These are phyloP conservation scores for Aspergillus ibericus DNA, from an alignment of 2,329 filamentous ascomycete species.

Conservation along the genomic window DNA sequence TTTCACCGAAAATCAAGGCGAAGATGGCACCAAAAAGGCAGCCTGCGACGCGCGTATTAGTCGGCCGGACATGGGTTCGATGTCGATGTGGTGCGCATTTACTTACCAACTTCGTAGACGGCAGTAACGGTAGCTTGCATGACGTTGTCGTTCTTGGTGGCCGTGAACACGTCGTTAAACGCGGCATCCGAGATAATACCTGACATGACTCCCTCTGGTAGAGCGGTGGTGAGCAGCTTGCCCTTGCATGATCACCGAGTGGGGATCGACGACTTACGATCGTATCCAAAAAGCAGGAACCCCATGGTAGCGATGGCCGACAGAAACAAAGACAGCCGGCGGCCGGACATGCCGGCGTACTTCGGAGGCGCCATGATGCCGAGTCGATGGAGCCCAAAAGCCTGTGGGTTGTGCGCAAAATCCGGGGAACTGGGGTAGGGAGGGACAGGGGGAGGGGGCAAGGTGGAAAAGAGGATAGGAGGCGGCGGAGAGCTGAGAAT, in stretches of 20 bases:
- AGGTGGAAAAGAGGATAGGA: neutral
- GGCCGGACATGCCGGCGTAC: constrained; percentile 61
- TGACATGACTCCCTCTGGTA: constrained; percentile 41
- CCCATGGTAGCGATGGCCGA: constrained; percentile 65
- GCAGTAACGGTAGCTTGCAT: constrained; percentile 37
- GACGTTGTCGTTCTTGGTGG: constrained; percentile 38
- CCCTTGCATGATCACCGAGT: neutral
- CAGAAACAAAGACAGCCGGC: constrained; percentile 56
- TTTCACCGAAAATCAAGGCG: constrained; percentile 17
- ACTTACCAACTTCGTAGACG: constrained; percentile 32
- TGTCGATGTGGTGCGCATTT: neutral
- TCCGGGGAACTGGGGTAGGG: neutral
- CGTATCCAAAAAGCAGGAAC: constrained; percentile 61
- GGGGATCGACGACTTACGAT: constrained; percentile 41
- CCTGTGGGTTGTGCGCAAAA: neutral
- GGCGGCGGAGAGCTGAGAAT: neutral
- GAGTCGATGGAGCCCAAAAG: neutral
- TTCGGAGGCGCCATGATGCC: constrained; percentile 50
- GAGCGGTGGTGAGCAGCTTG: neutral
- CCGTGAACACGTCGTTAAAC: constrained; percentile 37
- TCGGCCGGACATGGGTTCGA: neutral
- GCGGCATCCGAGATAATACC: constrained; percentile 37
- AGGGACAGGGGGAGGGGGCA: neutral
- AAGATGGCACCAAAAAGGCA: constrained; percentile 17
- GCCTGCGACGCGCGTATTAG: constrained; percentile 1